Base-by-base conservation (phyloP, 1,139 yeast species). In the Candida sp. region DNA sequence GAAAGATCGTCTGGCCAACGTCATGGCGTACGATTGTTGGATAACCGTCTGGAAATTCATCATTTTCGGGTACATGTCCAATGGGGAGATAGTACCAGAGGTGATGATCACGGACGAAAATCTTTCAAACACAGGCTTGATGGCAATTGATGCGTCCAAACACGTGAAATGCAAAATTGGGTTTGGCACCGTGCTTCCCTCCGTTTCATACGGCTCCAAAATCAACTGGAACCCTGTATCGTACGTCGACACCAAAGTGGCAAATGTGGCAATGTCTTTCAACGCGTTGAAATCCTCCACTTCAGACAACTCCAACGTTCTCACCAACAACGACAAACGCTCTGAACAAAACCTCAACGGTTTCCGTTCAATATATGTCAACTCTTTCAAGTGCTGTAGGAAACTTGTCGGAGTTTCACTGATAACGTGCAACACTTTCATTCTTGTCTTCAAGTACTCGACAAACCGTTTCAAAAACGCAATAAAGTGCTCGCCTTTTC, bases 61-160 rank as follows among this genome's bases (percentile, higher is more conserved):
- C 99, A 94, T 94, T 62, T 91, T 87, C 5, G 99, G 99, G 66
- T 94, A 94, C 99, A 94, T 94, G 64, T 96, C 99, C 67, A 94
- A 81, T 0, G 99, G 99, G 0, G 99, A 94, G 44, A 94, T 93
- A 11, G 99, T 94, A 60, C 99, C 99, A 1, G 97, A 90, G 0
- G 99, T 94, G 55, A 94, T 94, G 54, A 94, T 88, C 11, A 94
- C 97, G 0, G 98, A 88, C n/a, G 91, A 86, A 65, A 94, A 94
- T 55, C 94, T 79, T 48, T 94, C 98, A 75, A 94, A 94, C 0
- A 94, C 94, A 0, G 99, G 99, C 65, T 92, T 94, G 58, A 94
- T 94, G 3, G 99, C 99, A 59, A 96, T 96, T 0, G 98, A 92
- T 0, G 99, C 99, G 72, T 94, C 99, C 47, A 96, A 76, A 73